A percentile compares a stretch with the other conserved stretches of the same genome.
phyloP scores from a whole-genome alignment of 768 basidiomycete species.

The Boletus reticulatus region DNA sequence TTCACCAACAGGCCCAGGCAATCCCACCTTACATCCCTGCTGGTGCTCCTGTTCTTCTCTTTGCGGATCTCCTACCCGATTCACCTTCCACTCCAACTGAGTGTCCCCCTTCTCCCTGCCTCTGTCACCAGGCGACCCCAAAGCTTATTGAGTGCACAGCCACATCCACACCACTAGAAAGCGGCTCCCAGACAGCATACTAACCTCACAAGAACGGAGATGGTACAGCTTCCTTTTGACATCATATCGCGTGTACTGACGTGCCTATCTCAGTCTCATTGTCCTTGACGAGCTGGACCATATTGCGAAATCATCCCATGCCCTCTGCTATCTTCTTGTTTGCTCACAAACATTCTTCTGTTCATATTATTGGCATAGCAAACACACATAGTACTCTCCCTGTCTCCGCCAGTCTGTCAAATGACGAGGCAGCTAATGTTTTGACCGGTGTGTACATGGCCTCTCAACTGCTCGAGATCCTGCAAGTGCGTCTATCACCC shows the following conservation, averaged over 20 bases:
- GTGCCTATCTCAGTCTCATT: constrained; percentile 49
- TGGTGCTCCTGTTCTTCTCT: too few relatives aligned
- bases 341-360: constrained; percentile 47
- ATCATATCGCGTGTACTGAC: constrained; percentile 18
- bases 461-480: constrained; percentile 64
- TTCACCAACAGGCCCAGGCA: too few relatives aligned
- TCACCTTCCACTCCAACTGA: too few relatives aligned
- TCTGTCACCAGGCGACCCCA: too few relatives aligned
- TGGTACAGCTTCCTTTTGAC: constrained; percentile 38
- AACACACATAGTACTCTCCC: constrained; percentile 89
- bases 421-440: constrained; percentile 39
- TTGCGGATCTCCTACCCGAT: too few relatives aligned
- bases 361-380: constrained; percentile 82
- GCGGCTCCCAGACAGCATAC: constrained; percentile 45
- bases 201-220: constrained; percentile 47
- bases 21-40: too few relatives aligned
- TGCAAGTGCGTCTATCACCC: constrained; percentile 59
- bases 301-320: constrained; percentile 58
- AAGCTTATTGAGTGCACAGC: too few relatives aligned
- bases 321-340: constrained; percentile 67
- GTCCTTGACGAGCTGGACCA: constrained; percentile 89
- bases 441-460: constrained; percentile 77
- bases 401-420: constrained; percentile 42
- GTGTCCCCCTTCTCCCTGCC: too few relatives aligned
- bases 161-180: too few relatives aligned